Evolutionary conservation across 2,329 filamentous ascomycete genomes (phyloP), one percentile per base, ranked within the genome.

Genomic region (Colletotrichum cordylinicola): DNA sequence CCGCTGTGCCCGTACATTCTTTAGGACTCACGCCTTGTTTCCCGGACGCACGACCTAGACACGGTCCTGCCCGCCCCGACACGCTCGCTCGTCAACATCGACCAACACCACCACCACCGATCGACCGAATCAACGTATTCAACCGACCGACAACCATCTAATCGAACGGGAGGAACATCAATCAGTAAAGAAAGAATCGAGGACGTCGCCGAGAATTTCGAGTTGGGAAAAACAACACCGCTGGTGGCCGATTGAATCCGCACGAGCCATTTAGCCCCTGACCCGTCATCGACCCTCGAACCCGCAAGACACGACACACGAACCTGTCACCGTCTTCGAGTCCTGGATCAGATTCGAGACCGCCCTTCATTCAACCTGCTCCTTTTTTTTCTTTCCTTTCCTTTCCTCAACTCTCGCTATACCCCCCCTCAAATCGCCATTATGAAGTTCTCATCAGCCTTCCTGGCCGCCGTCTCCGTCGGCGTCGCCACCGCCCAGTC

Each of bases 401-500:
- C 33, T 69, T 56, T 52, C n/a, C 61, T 27, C 35, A 39, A 39
- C 66, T 27, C 56, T 67, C 76, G 33, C 39, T 68, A 72, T 61
- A 72, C 55, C 56, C 70, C 56, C 70, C 48, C 13, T 43, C 60
- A 13, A 43, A 58, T 9, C 35, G 43, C 37, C 43, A 77, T 29
- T 31, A 78, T 77, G 77, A 72, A 68, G 67, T 69, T 60, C 43
- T 75, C 75, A 24, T 35, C 67, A 43, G 52, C 65, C 27, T 6
- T 78, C 24, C 43, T 74, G 66, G 78, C 77, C 24, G 70, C 72
- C 68, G 16, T 75, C 39, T 55, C 75, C 67, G 29, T 72, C 21
- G 67, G 77, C 55, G 70, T 73, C 55, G 67, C 74, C 29, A 68
- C 70, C 8, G 71, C 76, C 15, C 71, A 76, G 21, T 67, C 75